Conservation (phyloP, 1,284 basidiomycete genomes). For the Tilletiaria anomala region DNA sequence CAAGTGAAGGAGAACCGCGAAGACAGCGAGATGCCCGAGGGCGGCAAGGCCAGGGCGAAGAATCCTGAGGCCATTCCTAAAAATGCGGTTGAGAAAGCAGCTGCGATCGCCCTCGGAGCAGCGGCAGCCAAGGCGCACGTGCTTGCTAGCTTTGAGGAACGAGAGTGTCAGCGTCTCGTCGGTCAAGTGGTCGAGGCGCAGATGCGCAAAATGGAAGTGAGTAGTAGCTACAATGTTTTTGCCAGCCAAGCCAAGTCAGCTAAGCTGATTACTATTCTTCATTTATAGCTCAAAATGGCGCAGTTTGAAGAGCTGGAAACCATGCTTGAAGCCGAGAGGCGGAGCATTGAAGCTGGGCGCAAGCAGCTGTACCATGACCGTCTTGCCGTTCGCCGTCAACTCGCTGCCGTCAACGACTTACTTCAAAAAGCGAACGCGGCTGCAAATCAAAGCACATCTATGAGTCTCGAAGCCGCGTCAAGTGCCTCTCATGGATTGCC, state of each 20-base stretch:
- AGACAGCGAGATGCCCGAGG: not conserved
- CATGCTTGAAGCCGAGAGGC: slow-evolving; percentile 31
- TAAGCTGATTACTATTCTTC: not conserved
- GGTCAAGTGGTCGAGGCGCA: slow-evolving; percentile 78
- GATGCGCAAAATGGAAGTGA: slow-evolving; percentile 73
- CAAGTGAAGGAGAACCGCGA: slow-evolving; percentile 1
- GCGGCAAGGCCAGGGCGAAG: not conserved
- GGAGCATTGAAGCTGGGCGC: slow-evolving; percentile 24
- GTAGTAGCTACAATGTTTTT: not conserved
- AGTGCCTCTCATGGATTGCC: slow-evolving; percentile 23
- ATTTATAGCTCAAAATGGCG: slow-evolving; percentile 26
- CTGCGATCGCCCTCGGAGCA: slow-evolving; percentile 51
- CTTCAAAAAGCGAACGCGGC: slow-evolving; percentile 23
- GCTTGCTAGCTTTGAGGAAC: slow-evolving; percentile 72
- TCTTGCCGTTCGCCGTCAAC: slow-evolving; percentile 30
- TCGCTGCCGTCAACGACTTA: slow-evolving; percentile 30
- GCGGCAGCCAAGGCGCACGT: slow-evolving; percentile 72
- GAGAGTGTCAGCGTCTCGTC: slow-evolving; percentile 64
- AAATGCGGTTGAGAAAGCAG: slow-evolving; percentile 30
- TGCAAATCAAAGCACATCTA: slow-evolving; percentile 15
- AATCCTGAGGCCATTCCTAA: slow-evolving; percentile 13
- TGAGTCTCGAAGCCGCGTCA: slow-evolving; percentile 15
- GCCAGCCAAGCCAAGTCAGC: too few relatives aligned
- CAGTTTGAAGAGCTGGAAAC: slow-evolving; percentile 37
- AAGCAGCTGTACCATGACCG: slow-evolving; percentile 33